These are phyloP conservation scores for Zopfochytrium polystomum DNA, from an alignment of 371 early-diverging fungal genomes.

Conservation along the genomic window DNA sequence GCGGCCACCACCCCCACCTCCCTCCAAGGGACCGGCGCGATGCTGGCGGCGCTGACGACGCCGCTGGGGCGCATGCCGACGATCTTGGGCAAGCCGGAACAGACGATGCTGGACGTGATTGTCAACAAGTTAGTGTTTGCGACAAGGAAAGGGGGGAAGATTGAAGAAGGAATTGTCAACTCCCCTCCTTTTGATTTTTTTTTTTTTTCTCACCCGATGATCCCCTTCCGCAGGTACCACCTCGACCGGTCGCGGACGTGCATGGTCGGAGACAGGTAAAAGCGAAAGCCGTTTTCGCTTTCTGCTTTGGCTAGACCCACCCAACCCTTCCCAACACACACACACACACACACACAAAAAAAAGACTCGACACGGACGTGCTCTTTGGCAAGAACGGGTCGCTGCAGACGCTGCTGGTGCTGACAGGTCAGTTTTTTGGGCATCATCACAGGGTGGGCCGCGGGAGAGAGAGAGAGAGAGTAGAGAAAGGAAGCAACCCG, in stretches of 20 bases:
- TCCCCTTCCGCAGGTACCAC: slow-evolving; percentile 52
- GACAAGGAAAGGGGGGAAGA: too few relatives aligned
- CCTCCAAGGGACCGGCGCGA: slow-evolving; percentile 76
- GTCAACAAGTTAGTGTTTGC: slow-evolving; percentile 56
- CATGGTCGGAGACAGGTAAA: slow-evolving; percentile 92
- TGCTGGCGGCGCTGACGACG: slow-evolving; percentile 69
- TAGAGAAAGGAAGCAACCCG: too few relatives aligned
- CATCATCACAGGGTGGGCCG: too few relatives aligned
- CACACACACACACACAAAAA: neutral
- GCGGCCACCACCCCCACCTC: too few relatives aligned
- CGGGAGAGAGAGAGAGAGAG: too few relatives aligned
- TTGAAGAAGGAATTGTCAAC: too few relatives aligned
- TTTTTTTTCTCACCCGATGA: neutral
- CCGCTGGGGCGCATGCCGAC: slow-evolving; percentile 72
- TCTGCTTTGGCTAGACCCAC: neutral
- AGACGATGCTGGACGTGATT: slow-evolving; percentile 88
- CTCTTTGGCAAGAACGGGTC: slow-evolving; percentile 86
- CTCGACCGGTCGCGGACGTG: slow-evolving; percentile 77
- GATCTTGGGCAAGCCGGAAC: slow-evolving; percentile 90
- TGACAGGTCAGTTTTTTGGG: slow-evolving; percentile 64
- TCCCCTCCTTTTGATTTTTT: neutral
- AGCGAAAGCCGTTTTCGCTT: too few relatives aligned
- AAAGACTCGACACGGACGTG: slow-evolving; percentile 87
- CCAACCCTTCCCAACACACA: neutral
- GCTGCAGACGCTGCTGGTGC: slow-evolving; percentile 83